A percentile compares a stretch with the other conserved stretches of the same genome.
Conservation (phyloP, 192 early-diverging fungal species). For the Backusella morwellensis region DNA sequence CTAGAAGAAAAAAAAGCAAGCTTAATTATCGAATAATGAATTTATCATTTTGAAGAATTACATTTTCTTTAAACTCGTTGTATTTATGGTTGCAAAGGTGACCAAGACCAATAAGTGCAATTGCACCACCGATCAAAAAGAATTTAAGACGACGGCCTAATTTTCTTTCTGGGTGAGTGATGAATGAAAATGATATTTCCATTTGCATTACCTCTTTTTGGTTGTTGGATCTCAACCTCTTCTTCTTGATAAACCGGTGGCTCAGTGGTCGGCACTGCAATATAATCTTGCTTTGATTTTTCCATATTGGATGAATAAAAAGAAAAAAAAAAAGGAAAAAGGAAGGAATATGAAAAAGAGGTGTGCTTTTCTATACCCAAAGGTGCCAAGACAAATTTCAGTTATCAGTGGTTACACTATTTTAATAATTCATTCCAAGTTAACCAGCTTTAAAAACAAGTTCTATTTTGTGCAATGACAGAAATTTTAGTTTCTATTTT, state of each 20-base stretch:
- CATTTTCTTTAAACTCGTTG: not conserved
- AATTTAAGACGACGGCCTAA: not conserved
- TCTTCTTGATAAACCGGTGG: not conserved
- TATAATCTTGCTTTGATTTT: not conserved
- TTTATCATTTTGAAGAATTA: not conserved
- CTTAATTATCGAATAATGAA: not conserved
- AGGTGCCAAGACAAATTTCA: constrained; percentile 2
- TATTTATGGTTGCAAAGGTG: constrained; percentile 2
- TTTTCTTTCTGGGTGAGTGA: not conserved
- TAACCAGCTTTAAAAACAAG: not conserved
- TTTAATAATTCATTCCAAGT: not conserved
- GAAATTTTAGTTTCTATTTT: not conserved
- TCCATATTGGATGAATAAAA: not conserved
- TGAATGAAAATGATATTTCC: not conserved
- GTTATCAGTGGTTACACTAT: not conserved
- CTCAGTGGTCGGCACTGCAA: not conserved
- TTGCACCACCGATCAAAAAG: constrained; percentile 7
- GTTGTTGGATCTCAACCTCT: not conserved
- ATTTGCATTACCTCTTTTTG: not conserved
- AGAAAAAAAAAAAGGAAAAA: not conserved
- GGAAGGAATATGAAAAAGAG: not conserved
- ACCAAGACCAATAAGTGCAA: not conserved
- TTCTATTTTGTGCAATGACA: not conserved
- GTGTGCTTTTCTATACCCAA: not conserved
- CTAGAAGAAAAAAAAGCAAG: not conserved